Percentiles rank a stretch among this genome's conserved stretches.
These are phyloP conservation scores for Clarireedia homoeocarpa DNA, from an alignment of 2,329 filamentous ascomycete species.

Conservation along the genomic window DNA sequence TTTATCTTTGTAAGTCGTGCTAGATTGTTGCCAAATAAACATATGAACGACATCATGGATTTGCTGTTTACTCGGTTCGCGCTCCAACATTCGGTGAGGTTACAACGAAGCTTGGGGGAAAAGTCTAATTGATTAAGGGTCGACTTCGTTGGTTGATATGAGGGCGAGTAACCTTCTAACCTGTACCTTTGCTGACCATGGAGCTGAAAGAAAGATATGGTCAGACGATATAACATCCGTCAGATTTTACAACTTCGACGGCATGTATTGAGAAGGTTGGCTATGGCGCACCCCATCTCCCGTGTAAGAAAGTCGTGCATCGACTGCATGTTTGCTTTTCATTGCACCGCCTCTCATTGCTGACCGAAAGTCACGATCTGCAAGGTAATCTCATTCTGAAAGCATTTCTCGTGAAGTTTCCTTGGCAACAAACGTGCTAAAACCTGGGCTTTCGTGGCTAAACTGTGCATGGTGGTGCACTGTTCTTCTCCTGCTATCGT, in stretches of 20 bases:
- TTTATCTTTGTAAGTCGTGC: background rate
- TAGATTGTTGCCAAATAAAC: background rate
- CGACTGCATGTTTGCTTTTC: background rate
- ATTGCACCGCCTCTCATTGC: background rate
- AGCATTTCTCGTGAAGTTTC: no score
- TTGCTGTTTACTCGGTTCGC: background rate
- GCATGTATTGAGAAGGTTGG: slow-evolving; percentile 5
- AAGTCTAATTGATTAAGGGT: background rate
- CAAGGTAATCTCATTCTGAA: background rate
- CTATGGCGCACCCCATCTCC: background rate
- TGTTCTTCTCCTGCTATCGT: no score
- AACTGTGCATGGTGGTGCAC: background rate
- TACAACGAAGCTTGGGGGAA: background rate
- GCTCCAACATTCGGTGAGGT: background rate
- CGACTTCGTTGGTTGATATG: background rate
- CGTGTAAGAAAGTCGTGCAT: background rate
- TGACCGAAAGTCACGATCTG: background rate
- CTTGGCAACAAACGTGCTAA: no score
- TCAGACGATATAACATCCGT: slow-evolving; percentile 8
- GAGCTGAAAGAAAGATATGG: background rate
- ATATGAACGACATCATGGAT: slow-evolving; percentile 1
- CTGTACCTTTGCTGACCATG: background rate
- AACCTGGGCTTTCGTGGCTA: background rate
- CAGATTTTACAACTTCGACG: background rate
- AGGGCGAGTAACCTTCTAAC: background rate